These are phyloP conservation scores for Cladosporium colombiae DNA, from an alignment of 2,329 filamentous ascomycete genomes.

Conservation along the genomic window DNA sequence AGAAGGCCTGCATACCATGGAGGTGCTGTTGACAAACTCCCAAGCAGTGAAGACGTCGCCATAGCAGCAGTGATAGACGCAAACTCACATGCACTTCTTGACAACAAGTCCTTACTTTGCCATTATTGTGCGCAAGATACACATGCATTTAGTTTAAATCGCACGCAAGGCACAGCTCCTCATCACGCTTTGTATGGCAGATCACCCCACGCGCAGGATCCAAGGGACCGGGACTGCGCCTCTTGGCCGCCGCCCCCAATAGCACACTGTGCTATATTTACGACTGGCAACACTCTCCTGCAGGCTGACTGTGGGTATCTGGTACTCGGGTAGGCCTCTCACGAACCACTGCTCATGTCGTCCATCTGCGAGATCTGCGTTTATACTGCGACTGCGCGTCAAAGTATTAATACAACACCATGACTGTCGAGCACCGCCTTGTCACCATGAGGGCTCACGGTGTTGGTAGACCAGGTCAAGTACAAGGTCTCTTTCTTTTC, in stretches of 20 bases:
- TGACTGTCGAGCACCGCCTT: background rate
- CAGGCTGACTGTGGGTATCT: slow-evolving; percentile 8
- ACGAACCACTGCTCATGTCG: background rate
- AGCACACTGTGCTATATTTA: slow-evolving; percentile 2
- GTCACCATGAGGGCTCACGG: background rate
- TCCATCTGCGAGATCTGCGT: background rate
- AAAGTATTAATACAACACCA: background rate
- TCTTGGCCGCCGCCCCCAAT: background rate
- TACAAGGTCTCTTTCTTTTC: background rate
- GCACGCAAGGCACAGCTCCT: background rate
- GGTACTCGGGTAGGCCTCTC: slow-evolving; percentile 1
- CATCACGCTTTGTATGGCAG: background rate
- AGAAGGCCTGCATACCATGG: background rate
- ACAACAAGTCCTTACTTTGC: background rate
- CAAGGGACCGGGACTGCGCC: slow-evolving; percentile 2
- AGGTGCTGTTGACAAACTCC: background rate
- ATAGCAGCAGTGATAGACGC: background rate
- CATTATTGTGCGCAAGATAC: background rate
- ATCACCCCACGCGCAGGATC: slow-evolving; percentile 1
- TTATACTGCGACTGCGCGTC: background rate
- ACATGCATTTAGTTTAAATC: background rate
- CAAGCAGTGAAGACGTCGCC: background rate
- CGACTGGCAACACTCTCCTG: slow-evolving; percentile 2
- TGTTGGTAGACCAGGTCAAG: background rate
- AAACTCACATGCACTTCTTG: background rate